Percentiles rank a stretch among this genome's conserved stretches.
Evolutionary conservation across 352 stramenopile genomes (phyloP).

Genomic region (Phytophthora pluvialis): DNA sequence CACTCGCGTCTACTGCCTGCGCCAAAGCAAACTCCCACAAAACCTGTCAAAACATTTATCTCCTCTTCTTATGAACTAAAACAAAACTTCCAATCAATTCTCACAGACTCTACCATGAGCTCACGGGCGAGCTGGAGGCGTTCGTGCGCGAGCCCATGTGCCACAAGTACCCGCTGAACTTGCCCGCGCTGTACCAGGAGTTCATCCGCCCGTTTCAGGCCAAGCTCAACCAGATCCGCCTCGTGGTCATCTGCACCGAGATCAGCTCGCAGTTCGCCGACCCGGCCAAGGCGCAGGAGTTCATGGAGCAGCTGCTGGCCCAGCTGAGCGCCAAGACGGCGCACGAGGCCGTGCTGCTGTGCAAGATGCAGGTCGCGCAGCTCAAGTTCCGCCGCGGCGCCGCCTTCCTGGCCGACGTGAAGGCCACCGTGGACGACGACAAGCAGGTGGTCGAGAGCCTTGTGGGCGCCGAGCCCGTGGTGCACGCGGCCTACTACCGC

Average conservation of each 20-base stretch:
- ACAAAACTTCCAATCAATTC: conserved; percentile 2
- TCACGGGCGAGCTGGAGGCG: conserved; percentile 92
- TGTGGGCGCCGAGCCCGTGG: conserved; percentile 88
- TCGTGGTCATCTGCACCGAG: conserved; percentile 92
- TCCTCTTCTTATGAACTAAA: not conserved
- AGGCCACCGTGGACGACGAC: conserved; percentile 74
- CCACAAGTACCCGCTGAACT: conserved; percentile 62
- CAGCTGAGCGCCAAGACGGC: conserved; percentile 69
- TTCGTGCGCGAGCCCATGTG: conserved; percentile 90
- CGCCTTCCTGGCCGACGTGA: conserved; percentile 64
- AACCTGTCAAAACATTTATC: conserved; percentile 9
- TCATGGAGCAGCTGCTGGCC: conserved; percentile 68
- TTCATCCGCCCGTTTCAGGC: conserved; percentile 95
- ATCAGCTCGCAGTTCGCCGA: conserved; percentile 84
- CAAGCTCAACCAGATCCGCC: conserved; percentile 96
- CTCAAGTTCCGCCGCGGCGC: conserved; percentile 72
- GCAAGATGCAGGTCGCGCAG: conserved; percentile 78
- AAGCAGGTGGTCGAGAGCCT: conserved; percentile 82
- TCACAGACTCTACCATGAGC: conserved; percentile 97
- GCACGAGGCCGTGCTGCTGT: conserved; percentile 74
- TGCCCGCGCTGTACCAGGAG: conserved; percentile 90
- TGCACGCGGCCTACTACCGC: conserved; percentile 94
- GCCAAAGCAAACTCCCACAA: not conserved
- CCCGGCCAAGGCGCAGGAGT: conserved; percentile 68
- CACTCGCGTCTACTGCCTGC: not conserved